Conservation (phyloP, 1,284 basidiomycete genomes). For the Chondrostereum purpureum region DNA sequence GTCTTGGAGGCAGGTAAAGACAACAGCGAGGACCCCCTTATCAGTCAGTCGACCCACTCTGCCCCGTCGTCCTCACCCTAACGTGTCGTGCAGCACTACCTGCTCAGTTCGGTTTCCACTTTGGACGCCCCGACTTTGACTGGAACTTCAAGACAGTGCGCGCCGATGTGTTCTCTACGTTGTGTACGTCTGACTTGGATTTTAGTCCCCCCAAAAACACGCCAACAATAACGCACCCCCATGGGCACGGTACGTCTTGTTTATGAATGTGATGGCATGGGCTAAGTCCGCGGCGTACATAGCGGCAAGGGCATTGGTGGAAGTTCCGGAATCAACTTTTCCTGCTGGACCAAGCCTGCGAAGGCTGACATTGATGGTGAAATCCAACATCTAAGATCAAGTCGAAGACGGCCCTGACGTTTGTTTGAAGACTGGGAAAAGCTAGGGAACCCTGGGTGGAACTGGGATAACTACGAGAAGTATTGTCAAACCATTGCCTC, state of each 20-base stretch:
- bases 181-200: not conserved
- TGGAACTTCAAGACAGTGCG: not conserved
- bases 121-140: not conserved
- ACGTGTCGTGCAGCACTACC: not conserved
- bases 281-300: conserved; percentile 1
- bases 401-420: not conserved
- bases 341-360: conserved; percentile 21
- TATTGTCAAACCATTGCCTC: conserved; percentile 25
- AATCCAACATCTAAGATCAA: not conserved
- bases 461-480: conserved; percentile 32
- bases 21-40: not conserved
- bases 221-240: not conserved
- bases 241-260: not conserved
- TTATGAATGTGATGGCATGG: not conserved
- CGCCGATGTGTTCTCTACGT: not conserved
- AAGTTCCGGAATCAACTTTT: conserved; percentile 20
- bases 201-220: not conserved
- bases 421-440: conserved; percentile 19
- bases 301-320: conserved; percentile 21
- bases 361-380: conserved; percentile 25
- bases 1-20: conserved; percentile 1
- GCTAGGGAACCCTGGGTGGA: conserved; percentile 35
- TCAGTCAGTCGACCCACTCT: not conserved
- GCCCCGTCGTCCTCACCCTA: not conserved
- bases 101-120: too few relatives aligned